Evolutionary conservation across 176 grass and related monocot genomes (phyloP), one percentile per base, ranked within the genome.

Genomic region (Areca catechu): DNA sequence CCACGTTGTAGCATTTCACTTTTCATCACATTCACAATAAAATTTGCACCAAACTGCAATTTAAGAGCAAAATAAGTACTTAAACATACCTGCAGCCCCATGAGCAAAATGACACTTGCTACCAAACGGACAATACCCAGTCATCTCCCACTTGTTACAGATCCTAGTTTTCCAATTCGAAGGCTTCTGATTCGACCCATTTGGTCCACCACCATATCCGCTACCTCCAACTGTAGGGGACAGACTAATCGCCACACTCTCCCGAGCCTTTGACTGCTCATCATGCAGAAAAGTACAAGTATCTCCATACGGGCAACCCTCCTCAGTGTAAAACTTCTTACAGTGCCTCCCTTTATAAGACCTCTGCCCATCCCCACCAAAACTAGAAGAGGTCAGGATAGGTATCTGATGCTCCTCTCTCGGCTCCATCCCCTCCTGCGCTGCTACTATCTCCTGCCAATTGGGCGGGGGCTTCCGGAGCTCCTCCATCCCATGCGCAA

Each of bases 81-180:
- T 12, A 12, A 43, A 43, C 27, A 82, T 72, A 98, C 93, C 94
- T 22, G 84, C 88, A 50, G 83, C 69, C 64, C 94, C 94, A 79
- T 98, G 94, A 62, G 94, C 94, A 58, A 98, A 93, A 73, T 93
- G 88, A 62, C 94, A 98, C 51, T 98, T 98, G 75, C 84, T 89
- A 48, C 94, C 94, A 12, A 98, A 98, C 5, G 94, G 94, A 22
- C 94, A 98, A 72, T 98, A 98, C 3, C 94, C 88, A 67, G 94
- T 98, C 88, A 89, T 98, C 88, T 98, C 94, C 94, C 94, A 98
- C 81, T 98, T 98, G 84, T 98, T 98, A 58, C 94, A 98, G 49
- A 93, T 93, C 70, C 94, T 74, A 4, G 88, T 98, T 78, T 98
- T 98, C 94, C 94, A 98, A 68, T 98, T 93, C 3, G 94, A 98